Base-by-base conservation (phyloP, 2,329 filamentous ascomycete species). In the Sporothrix dimorphospora region DNA sequence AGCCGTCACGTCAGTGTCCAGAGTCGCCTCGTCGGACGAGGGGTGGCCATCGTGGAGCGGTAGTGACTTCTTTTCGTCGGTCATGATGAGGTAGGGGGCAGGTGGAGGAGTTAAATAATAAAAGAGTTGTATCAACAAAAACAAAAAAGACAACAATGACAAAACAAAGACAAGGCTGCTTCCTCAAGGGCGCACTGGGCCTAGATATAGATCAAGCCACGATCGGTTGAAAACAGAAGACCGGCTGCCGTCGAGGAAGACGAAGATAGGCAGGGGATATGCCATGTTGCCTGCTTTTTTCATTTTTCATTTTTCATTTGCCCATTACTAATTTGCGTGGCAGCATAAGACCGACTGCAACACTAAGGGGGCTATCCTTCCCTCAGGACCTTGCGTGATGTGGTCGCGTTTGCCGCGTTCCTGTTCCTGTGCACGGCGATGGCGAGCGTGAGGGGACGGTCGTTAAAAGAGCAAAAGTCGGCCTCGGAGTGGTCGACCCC, bases 381-480 rank as follows among this genome's bases (percentile, higher is more conserved):
- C 55, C 30, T 7, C 34, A 38, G n/a, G 42, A 16, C 8, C 34
- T 42, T 24, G 34, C 38, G 16, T 45, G 38, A 45, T 27, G 21
- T 6, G 59, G 59, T 65, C 59, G 59, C 59, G 38, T 27, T 45
- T 16, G 38, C 59, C 59, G 59, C 59, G 38, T 65, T 65, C 6
- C 27, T 11, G 59, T 63, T n/a, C 30, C 19, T 45, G 59, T n/a
- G n/a, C 38, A 65, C 59, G 59, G 55, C 55, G 12, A 65, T 14
- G 38, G 59, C 40, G 38, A 27, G 3, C 16, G 59, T 63, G 38
- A 24, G 9, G 38, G 9, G 55, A 61, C 30, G 9, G 9, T 2
- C 19, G 14, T 11, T 19, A 19, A 8, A 7, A 11, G 42, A 19
- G 59, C 11, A 65, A 65, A 65, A 45, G 59, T 65, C 59, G 59